These are phyloP conservation scores for Candida glucosophila DNA, from an alignment of 1,139 yeast genomes.

Conservation along the genomic window DNA sequence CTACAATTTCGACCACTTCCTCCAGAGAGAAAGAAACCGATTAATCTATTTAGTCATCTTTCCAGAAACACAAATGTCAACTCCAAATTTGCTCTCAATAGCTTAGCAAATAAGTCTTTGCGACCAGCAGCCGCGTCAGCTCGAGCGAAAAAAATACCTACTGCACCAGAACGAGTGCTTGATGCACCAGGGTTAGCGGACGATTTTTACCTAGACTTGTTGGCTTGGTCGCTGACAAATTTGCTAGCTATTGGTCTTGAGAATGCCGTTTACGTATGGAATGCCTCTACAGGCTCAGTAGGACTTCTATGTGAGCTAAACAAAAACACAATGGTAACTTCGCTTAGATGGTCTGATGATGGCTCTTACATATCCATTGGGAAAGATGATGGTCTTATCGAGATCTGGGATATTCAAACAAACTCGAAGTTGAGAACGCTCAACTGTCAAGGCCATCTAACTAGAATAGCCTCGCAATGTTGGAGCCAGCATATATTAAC, in stretches of 20 bases:
- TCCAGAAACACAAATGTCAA: conserved; percentile 15
- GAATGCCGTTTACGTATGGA: conserved; percentile 83
- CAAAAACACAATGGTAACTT: conserved; percentile 48
- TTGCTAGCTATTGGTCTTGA: conserved; percentile 86
- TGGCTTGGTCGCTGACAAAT: conserved; percentile 84
- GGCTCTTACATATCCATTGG: conserved; percentile 85
- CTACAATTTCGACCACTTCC: conserved; percentile 83
- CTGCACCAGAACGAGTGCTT: conserved; percentile 85
- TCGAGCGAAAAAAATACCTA: conserved; percentile 63
- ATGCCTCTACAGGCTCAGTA: conserved; percentile 78
- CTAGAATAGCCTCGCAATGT: conserved; percentile 74
- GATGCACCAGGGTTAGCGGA: conserved; percentile 96
- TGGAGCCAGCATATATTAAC: conserved; percentile 83
- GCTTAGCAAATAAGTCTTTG: conserved; percentile 9
- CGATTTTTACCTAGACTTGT: conserved; percentile 80
- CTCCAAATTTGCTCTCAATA: conserved; percentile 10
- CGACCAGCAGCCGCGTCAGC: conserved; percentile 46
- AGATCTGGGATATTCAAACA: conserved; percentile 91
- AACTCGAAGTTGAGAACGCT: conserved; percentile 69
- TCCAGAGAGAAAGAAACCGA: conserved; percentile 60
- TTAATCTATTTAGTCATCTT: conserved; percentile 34
- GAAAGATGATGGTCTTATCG: conserved; percentile 73
- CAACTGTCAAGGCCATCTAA: conserved; percentile 50
- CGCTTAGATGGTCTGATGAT: conserved; percentile 88
- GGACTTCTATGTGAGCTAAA: conserved; percentile 58